These are phyloP conservation scores for Beauveria pseudobassiana DNA, from an alignment of 2,329 filamentous ascomycete species.

Conservation along the genomic window DNA sequence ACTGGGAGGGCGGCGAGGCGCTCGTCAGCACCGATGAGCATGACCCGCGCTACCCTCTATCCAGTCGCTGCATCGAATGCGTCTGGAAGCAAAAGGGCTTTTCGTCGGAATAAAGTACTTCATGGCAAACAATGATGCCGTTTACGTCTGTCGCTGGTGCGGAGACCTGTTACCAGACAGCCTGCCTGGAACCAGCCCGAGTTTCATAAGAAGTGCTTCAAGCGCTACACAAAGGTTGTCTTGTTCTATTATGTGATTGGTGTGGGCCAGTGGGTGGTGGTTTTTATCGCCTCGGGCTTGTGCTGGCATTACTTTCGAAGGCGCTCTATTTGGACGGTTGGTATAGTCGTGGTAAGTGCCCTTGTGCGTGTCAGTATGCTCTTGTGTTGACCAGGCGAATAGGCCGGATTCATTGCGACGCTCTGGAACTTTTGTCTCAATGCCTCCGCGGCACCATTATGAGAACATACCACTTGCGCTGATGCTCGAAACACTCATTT, in stretches of 20 bases:
- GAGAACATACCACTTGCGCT: constrained; percentile 33
- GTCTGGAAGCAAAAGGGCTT: constrained; percentile 27
- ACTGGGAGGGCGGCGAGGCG: constrained; percentile 19
- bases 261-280: constrained; percentile 29
- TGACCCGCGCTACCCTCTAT: constrained; percentile 29
- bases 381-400: background rate
- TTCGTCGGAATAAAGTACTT: constrained; percentile 29
- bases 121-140: constrained; percentile 26
- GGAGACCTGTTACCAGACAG: constrained; percentile 27
- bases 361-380: background rate
- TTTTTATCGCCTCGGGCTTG: constrained; percentile 28
- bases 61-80: constrained; percentile 33
- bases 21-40: constrained; percentile 26
- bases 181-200: constrained; percentile 28
- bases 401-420: constrained; percentile 31
- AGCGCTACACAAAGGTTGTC: constrained; percentile 29
- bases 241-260: constrained; percentile 31
- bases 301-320: constrained; percentile 32
- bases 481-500: constrained; percentile 25
- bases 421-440: constrained; percentile 28
- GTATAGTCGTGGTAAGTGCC: background rate
- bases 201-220: constrained; percentile 34
- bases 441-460: constrained; percentile 25
- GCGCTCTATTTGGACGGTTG: constrained; percentile 27
- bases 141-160: constrained; percentile 38